Conservation (phyloP, 169 alveolate species). For the Eimeria praecox region DNA sequence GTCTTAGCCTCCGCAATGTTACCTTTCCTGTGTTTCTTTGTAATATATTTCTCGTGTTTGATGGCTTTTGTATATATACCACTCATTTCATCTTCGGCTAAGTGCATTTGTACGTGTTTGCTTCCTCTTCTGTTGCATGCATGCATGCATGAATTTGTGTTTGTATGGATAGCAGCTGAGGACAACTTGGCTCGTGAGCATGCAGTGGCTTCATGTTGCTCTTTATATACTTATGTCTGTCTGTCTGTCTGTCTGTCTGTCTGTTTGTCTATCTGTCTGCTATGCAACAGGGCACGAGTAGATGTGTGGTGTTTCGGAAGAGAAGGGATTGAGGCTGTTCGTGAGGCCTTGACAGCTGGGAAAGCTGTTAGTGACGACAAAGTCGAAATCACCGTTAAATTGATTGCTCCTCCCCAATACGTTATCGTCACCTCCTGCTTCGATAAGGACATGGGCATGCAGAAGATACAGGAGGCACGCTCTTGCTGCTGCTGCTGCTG, state of each 20-base stretch:
- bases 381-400: conserved; percentile 62
- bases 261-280: not conserved
- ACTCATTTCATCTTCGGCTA: too few relatives aligned
- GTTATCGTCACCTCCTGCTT: conserved; percentile 80
- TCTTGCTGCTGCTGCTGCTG: not conserved
- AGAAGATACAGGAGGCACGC: conserved; percentile 71
- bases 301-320: conserved; percentile 97
- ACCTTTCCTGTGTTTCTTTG: not conserved
- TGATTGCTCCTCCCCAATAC: conserved; percentile 83
- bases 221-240: too few relatives aligned
- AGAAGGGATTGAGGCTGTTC: conserved; percentile 99
- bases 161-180: too few relatives aligned
- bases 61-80: too few relatives aligned
- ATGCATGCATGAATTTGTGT: not conserved
- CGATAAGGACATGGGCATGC: conserved; percentile 81
- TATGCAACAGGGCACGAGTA: conserved; percentile 91
- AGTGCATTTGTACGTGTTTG: not conserved
- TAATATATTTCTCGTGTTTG: not conserved
- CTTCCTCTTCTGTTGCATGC: not conserved
- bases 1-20: too few relatives aligned
- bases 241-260: not conserved
- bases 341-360: conserved; percentile 91
- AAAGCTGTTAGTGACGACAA: conserved; percentile 41
- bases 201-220: not conserved
- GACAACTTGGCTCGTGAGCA: too few relatives aligned